Base-by-base conservation (phyloP, 2,329 filamentous ascomycete genomes). In the Gaeumannomyces sp. region DNA sequence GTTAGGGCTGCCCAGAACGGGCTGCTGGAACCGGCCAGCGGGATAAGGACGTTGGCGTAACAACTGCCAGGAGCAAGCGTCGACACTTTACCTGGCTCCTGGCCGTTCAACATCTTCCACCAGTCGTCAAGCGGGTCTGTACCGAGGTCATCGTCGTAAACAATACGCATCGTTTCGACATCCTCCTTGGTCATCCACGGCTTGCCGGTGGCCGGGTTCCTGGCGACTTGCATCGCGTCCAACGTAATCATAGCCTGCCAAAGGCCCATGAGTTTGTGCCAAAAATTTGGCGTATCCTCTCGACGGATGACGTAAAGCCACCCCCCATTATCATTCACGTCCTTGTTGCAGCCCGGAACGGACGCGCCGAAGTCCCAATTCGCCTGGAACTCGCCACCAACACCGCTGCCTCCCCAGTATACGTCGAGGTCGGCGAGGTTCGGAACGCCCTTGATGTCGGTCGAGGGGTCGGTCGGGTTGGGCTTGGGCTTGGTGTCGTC, bases 231-330 rank as follows among this genome's bases (percentile, higher is more conserved):
- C 27, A 73, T 65, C 6, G 65, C 64, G 45, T 73, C 70, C 29
- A 73, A 50, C 13, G 68, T 70, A 22, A 72, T 60, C 25, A 68
- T 66, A 3, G 71, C 68, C n/a, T 72, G 69, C 71, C 71, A 72
- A 13, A 73, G 64, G 66, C 73, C 72, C 69, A 73, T 69, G 33
- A 71, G 59, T 60, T 71, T 71, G 60, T 73, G 72, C 68, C 70
- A 73, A 29, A 73, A 60, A 64, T 73, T 73, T n/a, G 64, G 63
- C 61, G 71, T 70, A 38, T 67, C 67, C 64, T 73, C 72, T 5
- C 71, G 66, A 50, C 67, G 65, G 14, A 70, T 69, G 10, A 73
- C 57, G 64, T 73, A 68, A 19, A 71, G 69, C 63, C 69, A 69
- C 16, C 65, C 65, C 2, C 63, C 68, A n/a, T n/a, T n/a, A n/a